These are phyloP conservation scores for Gentiana straminea DNA, from an alignment of 257 asterid genomes.

Conservation along the genomic window DNA sequence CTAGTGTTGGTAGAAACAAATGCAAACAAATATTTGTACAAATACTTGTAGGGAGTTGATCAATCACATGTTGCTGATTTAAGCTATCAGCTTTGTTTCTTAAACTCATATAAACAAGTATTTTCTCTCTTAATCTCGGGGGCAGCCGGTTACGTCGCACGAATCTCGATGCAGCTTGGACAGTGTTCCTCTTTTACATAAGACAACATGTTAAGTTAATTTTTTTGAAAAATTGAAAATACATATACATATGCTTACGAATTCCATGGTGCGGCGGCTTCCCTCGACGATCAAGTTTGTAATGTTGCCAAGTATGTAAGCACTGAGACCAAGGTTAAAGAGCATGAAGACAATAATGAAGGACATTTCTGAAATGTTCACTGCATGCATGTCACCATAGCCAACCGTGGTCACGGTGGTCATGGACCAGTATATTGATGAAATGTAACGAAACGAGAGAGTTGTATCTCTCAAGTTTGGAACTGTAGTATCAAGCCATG, in stretches of 20 bases:
- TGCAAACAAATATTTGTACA: conserved; percentile 72
- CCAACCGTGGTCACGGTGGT: conserved; percentile 96
- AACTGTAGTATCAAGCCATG: conserved; percentile 59
- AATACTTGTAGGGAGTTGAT: conserved; percentile 70
- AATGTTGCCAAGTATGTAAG: conserved; percentile 93
- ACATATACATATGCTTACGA: conserved; percentile 30
- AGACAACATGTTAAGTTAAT: not conserved
- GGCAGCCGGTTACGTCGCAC: conserved; percentile 60
- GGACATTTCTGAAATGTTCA: conserved; percentile 65
- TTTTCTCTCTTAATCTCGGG: conserved; percentile 67
- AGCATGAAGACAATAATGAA: conserved; percentile 77
- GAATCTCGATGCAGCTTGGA: conserved; percentile 76
- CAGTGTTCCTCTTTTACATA: conserved; percentile 54
- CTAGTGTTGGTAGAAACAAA: conserved; percentile 61
- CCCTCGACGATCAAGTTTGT: conserved; percentile 93
- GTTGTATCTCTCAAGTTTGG: conserved; percentile 64
- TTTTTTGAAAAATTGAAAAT: not conserved
- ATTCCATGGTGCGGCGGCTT: conserved; percentile 91
- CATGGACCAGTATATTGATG: conserved; percentile 72
- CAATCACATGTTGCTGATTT: conserved; percentile 71
- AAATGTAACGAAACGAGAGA: conserved; percentile 46
- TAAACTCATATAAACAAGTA: conserved; percentile 77
- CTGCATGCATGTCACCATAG: conserved; percentile 89
- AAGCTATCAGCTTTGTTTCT: conserved; percentile 80
- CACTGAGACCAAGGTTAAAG: conserved; percentile 73